phyloP scores from a whole-genome alignment of 495 filamentous ascomycete species.

The Cercophora newfieldiana region DNA sequence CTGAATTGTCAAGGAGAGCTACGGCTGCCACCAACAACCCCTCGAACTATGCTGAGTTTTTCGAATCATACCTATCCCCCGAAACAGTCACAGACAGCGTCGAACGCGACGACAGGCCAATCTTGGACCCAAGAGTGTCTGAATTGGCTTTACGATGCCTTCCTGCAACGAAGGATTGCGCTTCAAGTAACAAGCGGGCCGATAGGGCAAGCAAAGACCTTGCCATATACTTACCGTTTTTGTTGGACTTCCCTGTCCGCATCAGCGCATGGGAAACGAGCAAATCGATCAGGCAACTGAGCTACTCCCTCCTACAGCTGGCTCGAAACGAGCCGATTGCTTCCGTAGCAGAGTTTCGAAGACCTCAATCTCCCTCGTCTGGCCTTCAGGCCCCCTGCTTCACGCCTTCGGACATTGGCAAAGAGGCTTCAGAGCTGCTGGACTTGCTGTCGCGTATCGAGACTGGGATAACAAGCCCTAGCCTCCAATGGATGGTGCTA shows the following conservation, averaged over 20 bases:
- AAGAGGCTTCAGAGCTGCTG: constrained; percentile 6
- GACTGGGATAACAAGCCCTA: neutral
- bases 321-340: constrained; percentile 22
- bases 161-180: neutral
- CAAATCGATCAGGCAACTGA: constrained; percentile 52
- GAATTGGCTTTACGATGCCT: constrained; percentile 46
- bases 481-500: constrained; percentile 40
- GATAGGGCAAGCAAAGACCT: constrained; percentile 15
- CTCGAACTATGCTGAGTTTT: constrained; percentile 43
- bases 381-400: constrained; percentile 22
- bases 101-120: neutral
- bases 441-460: constrained; percentile 19
- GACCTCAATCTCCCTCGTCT: constrained; percentile 28
- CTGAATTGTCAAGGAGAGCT: constrained; percentile 26
- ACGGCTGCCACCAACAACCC: constrained; percentile 18
- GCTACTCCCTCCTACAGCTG: constrained; percentile 58
- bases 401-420: constrained; percentile 2
- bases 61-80: constrained; percentile 43
- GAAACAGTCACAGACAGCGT: constrained; percentile 1
- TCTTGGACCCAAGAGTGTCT: constrained; percentile 52
- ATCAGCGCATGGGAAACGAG: constrained; percentile 66
- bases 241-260: constrained; percentile 58
- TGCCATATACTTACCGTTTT: constrained; percentile 58
- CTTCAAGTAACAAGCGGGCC: no score
- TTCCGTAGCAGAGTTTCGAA: constrained; percentile 32